These are phyloP conservation scores for Nasturtium officinale DNA, from an alignment of 345 rosid species.

Conservation along the genomic window DNA sequence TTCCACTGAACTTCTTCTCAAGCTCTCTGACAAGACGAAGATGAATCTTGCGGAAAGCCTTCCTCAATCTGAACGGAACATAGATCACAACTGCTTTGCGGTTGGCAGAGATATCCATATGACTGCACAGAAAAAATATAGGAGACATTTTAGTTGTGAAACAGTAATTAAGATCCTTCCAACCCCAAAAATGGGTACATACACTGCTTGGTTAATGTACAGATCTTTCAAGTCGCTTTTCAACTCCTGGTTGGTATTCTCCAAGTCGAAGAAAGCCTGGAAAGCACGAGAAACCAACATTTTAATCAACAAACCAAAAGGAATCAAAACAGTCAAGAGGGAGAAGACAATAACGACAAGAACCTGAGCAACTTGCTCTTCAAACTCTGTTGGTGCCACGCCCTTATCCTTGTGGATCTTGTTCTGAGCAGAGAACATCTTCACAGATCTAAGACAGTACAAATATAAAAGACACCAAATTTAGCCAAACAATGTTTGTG, in stretches of 20 bases:
- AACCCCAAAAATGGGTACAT: conserved; percentile 13
- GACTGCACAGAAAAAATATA: conserved; percentile 47
- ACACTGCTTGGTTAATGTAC: conserved; percentile 76
- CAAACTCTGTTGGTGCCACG: conserved; percentile 83
- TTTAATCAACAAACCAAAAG: background rate
- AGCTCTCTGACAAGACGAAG: conserved; percentile 82
- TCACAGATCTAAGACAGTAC: conserved; percentile 46
- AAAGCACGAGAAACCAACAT: background rate
- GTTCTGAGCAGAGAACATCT: conserved; percentile 76
- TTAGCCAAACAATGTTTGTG: conserved; percentile 1
- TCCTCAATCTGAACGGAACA: conserved; percentile 84
- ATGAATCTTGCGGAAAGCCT: conserved; percentile 85
- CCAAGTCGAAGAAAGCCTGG: conserved; percentile 82
- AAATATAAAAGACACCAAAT: background rate
- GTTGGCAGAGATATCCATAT: conserved; percentile 67
- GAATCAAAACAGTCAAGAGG: background rate
- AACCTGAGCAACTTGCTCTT: conserved; percentile 86
- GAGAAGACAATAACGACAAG: background rate
- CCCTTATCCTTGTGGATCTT: conserved; percentile 88
- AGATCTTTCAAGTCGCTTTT: conserved; percentile 86
- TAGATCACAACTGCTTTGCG: conserved; percentile 83
- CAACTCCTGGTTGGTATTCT: conserved; percentile 79
- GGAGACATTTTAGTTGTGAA: background rate
- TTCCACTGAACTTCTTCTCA: conserved; percentile 96
- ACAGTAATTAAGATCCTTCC: background rate